These are phyloP conservation scores for Pseudogymnoascus sp. DNA, from an alignment of 2,329 filamentous ascomycete genomes.

Conservation along the genomic window DNA sequence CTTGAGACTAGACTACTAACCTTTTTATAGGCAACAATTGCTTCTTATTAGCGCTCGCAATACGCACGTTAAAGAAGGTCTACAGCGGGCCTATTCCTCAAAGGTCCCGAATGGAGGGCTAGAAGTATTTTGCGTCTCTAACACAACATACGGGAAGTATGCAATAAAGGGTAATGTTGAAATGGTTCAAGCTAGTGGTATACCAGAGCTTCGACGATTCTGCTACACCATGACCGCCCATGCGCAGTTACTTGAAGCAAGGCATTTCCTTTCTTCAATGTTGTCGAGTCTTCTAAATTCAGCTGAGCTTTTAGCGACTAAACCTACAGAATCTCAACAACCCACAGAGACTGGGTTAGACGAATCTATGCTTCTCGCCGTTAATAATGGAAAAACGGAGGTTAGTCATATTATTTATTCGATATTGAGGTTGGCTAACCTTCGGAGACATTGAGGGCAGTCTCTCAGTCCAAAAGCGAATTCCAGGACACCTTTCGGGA, in stretches of 20 bases:
- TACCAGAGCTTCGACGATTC: constrained; percentile 32
- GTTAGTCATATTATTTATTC: constrained; percentile 16
- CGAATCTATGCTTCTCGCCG: constrained; percentile 16
- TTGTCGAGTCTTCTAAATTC: constrained; percentile 29
- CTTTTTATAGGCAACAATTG: constrained; percentile 24
- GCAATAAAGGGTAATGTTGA: constrained; percentile 27
- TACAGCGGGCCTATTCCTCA: constrained; percentile 28
- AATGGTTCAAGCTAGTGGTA: constrained; percentile 28
- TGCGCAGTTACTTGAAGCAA: constrained; percentile 28
- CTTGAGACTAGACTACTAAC: constrained; percentile 16
- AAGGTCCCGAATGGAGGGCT: constrained; percentile 24
- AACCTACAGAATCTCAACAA: background rate
- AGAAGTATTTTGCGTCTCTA: constrained; percentile 35
- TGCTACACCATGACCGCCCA: constrained; percentile 33
- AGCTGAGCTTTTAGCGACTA: constrained; percentile 26
- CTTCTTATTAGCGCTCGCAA: constrained; percentile 31
- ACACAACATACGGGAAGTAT: constrained; percentile 32
- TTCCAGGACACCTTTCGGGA: constrained; percentile 18
- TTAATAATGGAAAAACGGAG: constrained; percentile 10
- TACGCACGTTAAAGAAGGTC: constrained; percentile 28
- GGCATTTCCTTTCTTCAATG: constrained; percentile 28
- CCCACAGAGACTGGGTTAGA: constrained; percentile 12
- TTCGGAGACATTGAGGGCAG: constrained; percentile 13
- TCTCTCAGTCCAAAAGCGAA: constrained; percentile 11
- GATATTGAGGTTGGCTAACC: constrained; percentile 13